A percentile compares a stretch with the other conserved stretches of the same genome.
These are phyloP conservation scores for Globisporangium iwayamae DNA, from an alignment of 352 stramenopile species.

Conservation along the genomic window DNA sequence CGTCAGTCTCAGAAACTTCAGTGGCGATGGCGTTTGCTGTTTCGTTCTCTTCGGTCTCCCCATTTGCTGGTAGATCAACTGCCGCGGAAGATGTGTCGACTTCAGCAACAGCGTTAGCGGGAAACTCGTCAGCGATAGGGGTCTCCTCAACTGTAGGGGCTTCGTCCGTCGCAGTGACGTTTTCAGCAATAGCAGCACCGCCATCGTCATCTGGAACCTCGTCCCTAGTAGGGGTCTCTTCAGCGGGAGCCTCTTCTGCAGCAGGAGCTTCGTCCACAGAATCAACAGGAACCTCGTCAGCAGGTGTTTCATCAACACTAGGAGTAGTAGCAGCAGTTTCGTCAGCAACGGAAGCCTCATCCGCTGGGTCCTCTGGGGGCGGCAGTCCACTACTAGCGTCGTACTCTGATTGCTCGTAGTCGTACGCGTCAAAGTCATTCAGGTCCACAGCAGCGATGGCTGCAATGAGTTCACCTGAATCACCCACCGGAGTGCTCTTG, in stretches of 20 bases:
- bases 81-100: neutral
- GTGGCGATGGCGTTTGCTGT: neutral
- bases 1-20: neutral
- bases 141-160: neutral
- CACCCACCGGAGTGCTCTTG: neutral
- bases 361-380: conserved; percentile 18
- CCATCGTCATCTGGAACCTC: neutral
- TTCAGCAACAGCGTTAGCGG: neutral
- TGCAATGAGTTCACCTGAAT: neutral
- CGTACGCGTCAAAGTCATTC: conserved; percentile 24
- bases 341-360: neutral
- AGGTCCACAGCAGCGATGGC: neutral
- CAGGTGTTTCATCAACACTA: neutral
- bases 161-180: neutral
- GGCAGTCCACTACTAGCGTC: conserved; percentile 24
- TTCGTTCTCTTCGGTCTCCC: neutral
- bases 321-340: neutral
- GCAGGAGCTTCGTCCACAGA: neutral
- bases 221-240: neutral
- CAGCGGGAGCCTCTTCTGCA: neutral
- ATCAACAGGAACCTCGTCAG: neutral
- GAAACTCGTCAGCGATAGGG: no score
- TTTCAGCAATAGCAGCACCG: neutral
- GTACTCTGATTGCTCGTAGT: conserved; percentile 18
- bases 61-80: neutral